phyloP scores from a whole-genome alignment of 208 protist genomes.

The Endotrypanum monterogeii region DNA sequence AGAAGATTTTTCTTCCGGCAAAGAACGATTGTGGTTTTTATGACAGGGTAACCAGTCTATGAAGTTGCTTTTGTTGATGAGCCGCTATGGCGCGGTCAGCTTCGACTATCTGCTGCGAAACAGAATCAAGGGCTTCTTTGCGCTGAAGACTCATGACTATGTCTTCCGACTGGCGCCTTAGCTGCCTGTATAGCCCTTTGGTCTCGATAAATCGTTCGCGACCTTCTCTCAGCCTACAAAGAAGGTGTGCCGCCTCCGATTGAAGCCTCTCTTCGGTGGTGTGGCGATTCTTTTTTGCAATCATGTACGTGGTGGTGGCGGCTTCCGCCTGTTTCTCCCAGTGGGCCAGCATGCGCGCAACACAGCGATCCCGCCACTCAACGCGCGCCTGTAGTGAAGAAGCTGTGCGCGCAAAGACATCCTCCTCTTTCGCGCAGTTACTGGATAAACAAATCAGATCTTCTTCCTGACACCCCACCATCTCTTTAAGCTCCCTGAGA shows the following conservation, averaged over 20 bases:
- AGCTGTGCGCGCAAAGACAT: conserved; percentile 22
- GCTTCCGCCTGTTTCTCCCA: conserved; percentile 38
- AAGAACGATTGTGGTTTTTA: background rate
- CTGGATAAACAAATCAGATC: conserved; percentile 32
- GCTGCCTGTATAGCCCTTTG: conserved; percentile 5
- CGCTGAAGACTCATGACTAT: conserved; percentile 25
- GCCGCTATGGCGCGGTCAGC: conserved; percentile 23
- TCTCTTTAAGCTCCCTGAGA: conserved; percentile 33
- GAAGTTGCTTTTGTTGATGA: conserved; percentile 9
- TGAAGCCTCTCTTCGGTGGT: conserved; percentile 7
- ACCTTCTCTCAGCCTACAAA: conserved; percentile 27
- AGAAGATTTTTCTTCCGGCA: background rate
- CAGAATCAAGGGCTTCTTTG: conserved; percentile 12
- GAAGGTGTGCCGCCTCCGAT: conserved; percentile 34
- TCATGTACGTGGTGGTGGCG: conserved; percentile 37
- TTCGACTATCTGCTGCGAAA: conserved; percentile 20
- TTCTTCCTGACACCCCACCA: conserved; percentile 33
- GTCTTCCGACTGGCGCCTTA: conserved; percentile 19
- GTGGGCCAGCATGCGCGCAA: conserved; percentile 33
- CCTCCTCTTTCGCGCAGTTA: conserved; percentile 24
- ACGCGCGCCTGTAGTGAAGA: conserved; percentile 33
- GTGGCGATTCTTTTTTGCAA: conserved; percentile 28
- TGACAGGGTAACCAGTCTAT: background rate
- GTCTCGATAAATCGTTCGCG: conserved; percentile 21
- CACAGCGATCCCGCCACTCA: conserved; percentile 40